Conservation (phyloP, 192 early-diverging fungal genomes). For the Martensiomyces pterosporus region DNA sequence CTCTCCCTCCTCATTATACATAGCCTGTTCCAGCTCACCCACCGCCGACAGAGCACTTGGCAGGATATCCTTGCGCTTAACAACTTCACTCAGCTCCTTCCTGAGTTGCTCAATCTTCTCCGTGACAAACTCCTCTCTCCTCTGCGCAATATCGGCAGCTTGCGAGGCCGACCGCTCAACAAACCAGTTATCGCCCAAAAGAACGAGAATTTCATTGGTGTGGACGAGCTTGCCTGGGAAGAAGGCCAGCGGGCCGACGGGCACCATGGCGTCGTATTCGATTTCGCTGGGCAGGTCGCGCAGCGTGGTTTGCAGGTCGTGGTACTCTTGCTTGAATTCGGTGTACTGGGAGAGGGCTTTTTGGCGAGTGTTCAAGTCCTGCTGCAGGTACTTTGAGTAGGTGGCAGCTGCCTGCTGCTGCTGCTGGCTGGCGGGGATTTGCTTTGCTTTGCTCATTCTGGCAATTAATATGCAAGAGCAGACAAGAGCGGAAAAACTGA, state of each 20-base stretch:
- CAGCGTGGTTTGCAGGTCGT: constrained; percentile 24
- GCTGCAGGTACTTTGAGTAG: constrained; percentile 18
- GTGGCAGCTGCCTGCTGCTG: too few relatives aligned
- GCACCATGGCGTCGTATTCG: constrained; percentile 56
- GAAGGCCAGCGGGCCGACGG: constrained; percentile 82
- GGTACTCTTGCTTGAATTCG: constrained; percentile 36
- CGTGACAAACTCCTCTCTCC: constrained; percentile 50
- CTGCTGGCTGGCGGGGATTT: too few relatives aligned
- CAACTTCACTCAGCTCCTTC: constrained; percentile 12
- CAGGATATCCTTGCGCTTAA: constrained; percentile 6
- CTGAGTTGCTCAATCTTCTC: constrained; percentile 12
- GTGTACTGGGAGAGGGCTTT: constrained; percentile 19
- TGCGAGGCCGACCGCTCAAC: constrained; percentile 73
- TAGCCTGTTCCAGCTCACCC: constrained; percentile 3
- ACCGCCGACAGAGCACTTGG: neutral
- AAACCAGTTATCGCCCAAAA: constrained; percentile 94
- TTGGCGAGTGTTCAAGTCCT: constrained; percentile 3
- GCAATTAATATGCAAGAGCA: too few relatives aligned
- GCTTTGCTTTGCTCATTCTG: too few relatives aligned
- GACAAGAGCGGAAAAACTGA: too few relatives aligned
- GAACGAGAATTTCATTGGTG: constrained; percentile 87
- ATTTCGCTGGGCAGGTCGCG: constrained; percentile 19
- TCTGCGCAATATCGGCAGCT: constrained; percentile 66
- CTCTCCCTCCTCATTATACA: constrained; percentile 48
- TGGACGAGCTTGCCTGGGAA: constrained; percentile 81